Base-by-base conservation (phyloP, 2,329 filamentous ascomycete species). In the Claviceps arundinis region DNA sequence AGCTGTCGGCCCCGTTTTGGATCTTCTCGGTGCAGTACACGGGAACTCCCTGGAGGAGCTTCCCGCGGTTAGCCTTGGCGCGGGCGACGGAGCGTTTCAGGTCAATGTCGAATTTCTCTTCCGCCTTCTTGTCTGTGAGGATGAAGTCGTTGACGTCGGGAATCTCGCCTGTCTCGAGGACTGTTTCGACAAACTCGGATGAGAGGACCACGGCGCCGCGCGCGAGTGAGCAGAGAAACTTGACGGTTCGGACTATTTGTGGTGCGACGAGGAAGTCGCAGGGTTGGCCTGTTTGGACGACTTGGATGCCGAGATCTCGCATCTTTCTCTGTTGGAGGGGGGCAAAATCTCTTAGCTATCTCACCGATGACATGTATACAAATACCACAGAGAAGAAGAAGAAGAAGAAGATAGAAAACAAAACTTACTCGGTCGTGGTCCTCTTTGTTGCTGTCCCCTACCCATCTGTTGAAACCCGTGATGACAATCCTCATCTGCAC, bases 181-280 rank as follows among this genome's bases (percentile, higher is more conserved):
- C 88, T 24, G 79, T 74, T 52, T 91, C 86, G 53, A 98, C 80
- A 65, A 89, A 98, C 8, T 79, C 76, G 0, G 84, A 85, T 46
- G 82, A 82, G 51, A 97, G 77, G 44, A 97, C 79, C 1, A 79
- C 76, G 0, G 89, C 88, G 0, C 87, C 89, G 54, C 81, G 82
- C 17, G 93, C 89, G 30, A 98, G 72, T 13, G 89, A 89, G 55
- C 84, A 85, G 48, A 97, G 82, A 64, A 98, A 98, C 64, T 98
- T 98, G 64, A 88, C 82, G 0, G 93, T 98, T 40, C 93, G 85
- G 37, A 96, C 80, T 55, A 97, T 81, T 43, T 82, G 79, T 1
- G 91, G 93, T 3, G 91, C 91, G 37, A 89, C 89, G 11, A 98
- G 78, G 64, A 95, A 87, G 60, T 91, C 87, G 64, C 88, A 93